Base-by-base conservation (phyloP, 106 monocot species). In the Dactylorhiza incarnata region DNA sequence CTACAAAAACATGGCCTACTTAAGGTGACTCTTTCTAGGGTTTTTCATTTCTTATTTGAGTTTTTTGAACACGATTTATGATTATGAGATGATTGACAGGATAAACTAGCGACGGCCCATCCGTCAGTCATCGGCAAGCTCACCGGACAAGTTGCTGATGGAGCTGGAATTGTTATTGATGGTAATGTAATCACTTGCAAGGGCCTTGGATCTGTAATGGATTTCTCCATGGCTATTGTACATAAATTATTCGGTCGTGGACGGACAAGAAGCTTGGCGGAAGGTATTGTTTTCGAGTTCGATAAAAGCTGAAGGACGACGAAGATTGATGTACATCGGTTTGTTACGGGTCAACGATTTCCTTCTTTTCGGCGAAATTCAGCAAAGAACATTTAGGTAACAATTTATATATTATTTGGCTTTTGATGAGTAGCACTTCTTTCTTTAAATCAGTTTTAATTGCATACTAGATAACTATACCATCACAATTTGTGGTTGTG, bases 201-300 rank as follows among this genome's bases (percentile, higher is more conserved):
- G 67, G 95, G 95, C 24, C 85, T 96, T 56, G 80, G 79, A 49
- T 93, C 80, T 49, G 83, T 86, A 13, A 83, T 88, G 26, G 93
- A 93, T 72, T 91, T 96, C 54, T 89, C 93, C 5, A 77, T 96
- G 74, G 86, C 87, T 68, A 86, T 96, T 48, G 84, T 96, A 13
- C 80, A 74, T 17, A 96, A 96, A 72, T 73, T 93, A 48, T 96
- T 91, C 81, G 90, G 96, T 3, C 78, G 80, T 82, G 82, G 80
- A 71, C 75, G 96, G 68, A 84, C 87, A 74, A 88, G 93, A 87
- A 84, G 91, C 70, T 80, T 96, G 48, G 93, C 91, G 48, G 91
- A 93, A 87, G 96, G 93, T 8, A 79, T 96, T 70, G 96, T 93
- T 79, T 89, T 82, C 51, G 83, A 96, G 45, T 96, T 86, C 54